A percentile compares a stretch with the other conserved stretches of the same genome.
Conservation (phyloP, 2,329 filamentous ascomycete genomes). For the Scolecobasidium constrictum region DNA sequence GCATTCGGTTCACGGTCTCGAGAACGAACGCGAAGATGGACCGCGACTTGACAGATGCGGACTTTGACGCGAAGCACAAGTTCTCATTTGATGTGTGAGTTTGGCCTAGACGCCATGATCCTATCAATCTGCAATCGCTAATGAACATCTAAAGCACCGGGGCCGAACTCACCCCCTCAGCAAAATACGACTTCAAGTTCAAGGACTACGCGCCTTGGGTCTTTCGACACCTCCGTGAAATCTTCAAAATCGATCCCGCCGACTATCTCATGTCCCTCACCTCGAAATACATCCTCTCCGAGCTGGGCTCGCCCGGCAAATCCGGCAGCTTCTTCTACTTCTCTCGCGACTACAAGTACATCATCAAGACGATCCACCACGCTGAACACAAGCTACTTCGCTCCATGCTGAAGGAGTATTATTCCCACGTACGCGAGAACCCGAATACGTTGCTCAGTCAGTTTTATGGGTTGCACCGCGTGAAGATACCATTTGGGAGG, state of each 20-base stretch:
- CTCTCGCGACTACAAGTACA: slow-evolving; percentile 98
- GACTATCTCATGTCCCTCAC: slow-evolving; percentile 98
- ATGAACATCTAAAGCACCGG: slow-evolving; percentile 55
- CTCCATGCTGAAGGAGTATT: slow-evolving; percentile 83
- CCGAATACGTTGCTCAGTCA: slow-evolving; percentile 95
- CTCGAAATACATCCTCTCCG: slow-evolving; percentile 96
- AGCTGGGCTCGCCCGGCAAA: slow-evolving; percentile 93
- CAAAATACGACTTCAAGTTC: slow-evolving; percentile 99
- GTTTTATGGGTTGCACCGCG: slow-evolving; percentile 92
- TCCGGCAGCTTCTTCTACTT: slow-evolving; percentile 99
- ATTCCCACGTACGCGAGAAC: slow-evolving; percentile 82
- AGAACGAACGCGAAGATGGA: slow-evolving; percentile 95
- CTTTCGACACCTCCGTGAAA: slow-evolving; percentile 79
- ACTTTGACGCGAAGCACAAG: slow-evolving; percentile 92
- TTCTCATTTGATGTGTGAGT: slow-evolving; percentile 96
- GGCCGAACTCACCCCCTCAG: slow-evolving; percentile 92
- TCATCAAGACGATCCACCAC: slow-evolving; percentile 99
- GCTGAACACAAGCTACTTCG: slow-evolving; percentile 81
- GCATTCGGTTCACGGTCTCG: slow-evolving; percentile 93
- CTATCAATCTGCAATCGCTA: slow-evolving; percentile 9
- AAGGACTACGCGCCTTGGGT: slow-evolving; percentile 99
- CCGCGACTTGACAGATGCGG: slow-evolving; percentile 74
- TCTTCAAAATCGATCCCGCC: slow-evolving; percentile 86
- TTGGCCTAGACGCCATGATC: slow-evolving; percentile 9
- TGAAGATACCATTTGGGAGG: slow-evolving; percentile 95